A percentile compares a stretch with the other conserved stretches of the same genome.
phyloP scores from a whole-genome alignment of 257 asterid genomes.

The Solanum virginianum region DNA sequence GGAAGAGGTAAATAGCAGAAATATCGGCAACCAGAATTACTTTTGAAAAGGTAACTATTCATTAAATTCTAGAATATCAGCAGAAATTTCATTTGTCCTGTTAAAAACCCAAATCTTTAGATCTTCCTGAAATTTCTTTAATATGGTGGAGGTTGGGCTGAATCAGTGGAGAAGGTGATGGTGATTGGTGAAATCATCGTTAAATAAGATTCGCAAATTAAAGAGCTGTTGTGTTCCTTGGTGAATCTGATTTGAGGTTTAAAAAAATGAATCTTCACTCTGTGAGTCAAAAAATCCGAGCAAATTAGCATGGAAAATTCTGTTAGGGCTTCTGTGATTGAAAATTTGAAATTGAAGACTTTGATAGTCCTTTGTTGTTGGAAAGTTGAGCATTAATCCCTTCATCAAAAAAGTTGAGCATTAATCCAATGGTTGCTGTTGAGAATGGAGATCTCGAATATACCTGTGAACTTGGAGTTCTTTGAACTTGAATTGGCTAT shows the following conservation, averaged over 20 bases:
- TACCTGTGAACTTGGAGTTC: background rate
- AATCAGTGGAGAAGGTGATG: background rate
- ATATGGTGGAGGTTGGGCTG: background rate
- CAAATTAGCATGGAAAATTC: background rate
- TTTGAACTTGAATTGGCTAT: background rate
- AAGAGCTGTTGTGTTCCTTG: background rate
- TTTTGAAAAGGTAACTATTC: background rate
- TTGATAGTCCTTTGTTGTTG: background rate
- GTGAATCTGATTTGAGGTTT: background rate
- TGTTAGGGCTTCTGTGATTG: background rate
- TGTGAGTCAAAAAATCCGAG: background rate
- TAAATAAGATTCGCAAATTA: background rate
- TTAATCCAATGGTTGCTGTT: background rate
- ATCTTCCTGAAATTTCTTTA: background rate
- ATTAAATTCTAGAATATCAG: background rate
- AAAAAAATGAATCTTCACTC: background rate
- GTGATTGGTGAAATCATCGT: background rate
- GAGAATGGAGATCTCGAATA: background rate
- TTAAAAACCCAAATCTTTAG: background rate
- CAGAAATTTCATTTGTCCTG: background rate
- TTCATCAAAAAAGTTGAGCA: background rate
- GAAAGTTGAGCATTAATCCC: background rate
- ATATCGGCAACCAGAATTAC: background rate
- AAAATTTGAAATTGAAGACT: background rate
- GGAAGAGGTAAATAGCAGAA: background rate